These are phyloP conservation scores for Gyrodon lividus DNA, from an alignment of 768 basidiomycete genomes.

Conservation along the genomic window DNA sequence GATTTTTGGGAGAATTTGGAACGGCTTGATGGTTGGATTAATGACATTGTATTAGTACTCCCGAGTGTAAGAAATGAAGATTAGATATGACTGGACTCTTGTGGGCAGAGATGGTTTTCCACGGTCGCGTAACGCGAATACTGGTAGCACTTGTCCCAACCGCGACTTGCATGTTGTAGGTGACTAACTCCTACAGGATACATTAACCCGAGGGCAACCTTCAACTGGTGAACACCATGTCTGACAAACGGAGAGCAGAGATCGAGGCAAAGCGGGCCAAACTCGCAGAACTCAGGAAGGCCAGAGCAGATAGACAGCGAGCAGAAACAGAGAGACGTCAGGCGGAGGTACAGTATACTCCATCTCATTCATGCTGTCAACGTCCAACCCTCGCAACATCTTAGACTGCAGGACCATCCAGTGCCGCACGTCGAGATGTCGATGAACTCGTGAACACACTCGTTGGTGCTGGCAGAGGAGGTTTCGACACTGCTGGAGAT, in stretches of 20 bases:
- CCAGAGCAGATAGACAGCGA: conserved; percentile 67
- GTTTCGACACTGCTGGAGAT: conserved; percentile 55
- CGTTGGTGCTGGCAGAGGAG: conserved; percentile 46
- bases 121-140: conserved; percentile 11
- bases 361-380: conserved; percentile 2
- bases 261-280: conserved; percentile 89
- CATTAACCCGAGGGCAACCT: neutral
- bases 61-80: neutral
- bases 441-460: conserved; percentile 67
- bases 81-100: neutral
- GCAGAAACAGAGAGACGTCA: conserved; percentile 44
- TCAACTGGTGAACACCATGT: conserved; percentile 34
- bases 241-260: conserved; percentile 76
- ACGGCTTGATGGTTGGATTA: conserved; percentile 41
- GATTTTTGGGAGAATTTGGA: conserved; percentile 46
- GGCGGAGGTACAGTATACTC: conserved; percentile 19
- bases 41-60: conserved; percentile 40
- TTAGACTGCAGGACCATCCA: conserved; percentile 42
- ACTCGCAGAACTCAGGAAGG: conserved; percentile 79
- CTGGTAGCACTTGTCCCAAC: neutral
- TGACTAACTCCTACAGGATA: neutral
- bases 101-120: conserved; percentile 9
- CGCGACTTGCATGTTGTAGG: neutral
- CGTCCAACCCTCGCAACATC: neutral
- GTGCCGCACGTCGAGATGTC: conserved; percentile 52